Base-by-base conservation (phyloP, 2,329 filamentous ascomycete genomes). In the Dothiorella sarmentorum region DNA sequence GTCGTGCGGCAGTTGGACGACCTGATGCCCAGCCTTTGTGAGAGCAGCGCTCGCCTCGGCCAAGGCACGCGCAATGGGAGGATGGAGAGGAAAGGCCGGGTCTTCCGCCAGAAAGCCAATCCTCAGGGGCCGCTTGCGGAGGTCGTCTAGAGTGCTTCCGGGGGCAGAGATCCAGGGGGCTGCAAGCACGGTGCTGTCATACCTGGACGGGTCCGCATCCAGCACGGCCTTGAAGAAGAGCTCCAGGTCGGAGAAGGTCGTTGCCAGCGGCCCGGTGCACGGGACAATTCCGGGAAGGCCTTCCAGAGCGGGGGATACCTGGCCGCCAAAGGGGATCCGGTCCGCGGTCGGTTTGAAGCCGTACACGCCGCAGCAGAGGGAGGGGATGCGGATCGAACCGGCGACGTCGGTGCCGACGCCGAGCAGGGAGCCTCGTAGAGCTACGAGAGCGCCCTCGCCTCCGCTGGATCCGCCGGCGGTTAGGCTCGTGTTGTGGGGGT, bases 381-480 rank as follows among this genome's bases (percentile, higher is more conserved):
- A 55, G 3, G 62, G 62, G 20, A 47, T 44, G 22, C 62, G 38
- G n/a, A 62, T 61, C 3, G 49, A 57, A 1, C 62, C 62, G 3
- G 57, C 60, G n/a, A 61, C 59, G 53, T 66, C 64, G 18, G 62
- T 60, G 7, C 0, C 82, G 47, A 84, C 76, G 1, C 82, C 82
- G n/a, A 85, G 69, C 64, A 73, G 74, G 22, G 77, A 80, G 10
- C 81, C 82, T 11, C 77, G 70, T 22, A 83, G 66, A 0, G 75
- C 82, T 5, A 83, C 52, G 10, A 85, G 67, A 0, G 82, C 80
- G 1, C 81, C 81, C 66, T 85, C 82, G 51, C 82, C 82, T 31
- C 82, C 82, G 4, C 78, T 80, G 2, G 76, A 80, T 2, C 82
- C 82, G 4, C 82, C 82, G 13, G 72, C 63, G 0, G 79, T 80